Percentiles rank a stretch among this genome's conserved stretches.
Conservation (phyloP, 305 asterid genomes). For the Rubia peregrina region DNA sequence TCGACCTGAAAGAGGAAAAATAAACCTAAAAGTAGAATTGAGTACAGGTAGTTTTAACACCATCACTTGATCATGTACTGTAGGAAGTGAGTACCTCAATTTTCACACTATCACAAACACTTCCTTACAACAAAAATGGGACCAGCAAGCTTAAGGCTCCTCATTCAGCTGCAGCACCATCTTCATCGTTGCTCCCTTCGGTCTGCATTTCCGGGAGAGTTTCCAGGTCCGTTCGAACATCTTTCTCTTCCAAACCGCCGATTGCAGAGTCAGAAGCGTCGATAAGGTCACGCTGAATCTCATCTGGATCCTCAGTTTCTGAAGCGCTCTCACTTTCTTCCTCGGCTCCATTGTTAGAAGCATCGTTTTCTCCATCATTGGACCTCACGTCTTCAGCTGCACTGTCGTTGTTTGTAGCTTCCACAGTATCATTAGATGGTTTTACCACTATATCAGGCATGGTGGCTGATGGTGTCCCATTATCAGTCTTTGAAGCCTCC, state of each 20-base stretch:
- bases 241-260: conserved; percentile 43
- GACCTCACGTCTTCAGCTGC: conserved; percentile 31
- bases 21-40: conserved; percentile 20
- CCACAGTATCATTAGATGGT: conserved; percentile 24
- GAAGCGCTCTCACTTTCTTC: conserved; percentile 28
- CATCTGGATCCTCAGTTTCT: conserved; percentile 34
- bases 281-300: conserved; percentile 37
- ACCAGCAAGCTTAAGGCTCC: conserved; percentile 13
- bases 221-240: conserved; percentile 46
- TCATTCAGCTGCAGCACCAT: conserved; percentile 69
- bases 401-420: conserved; percentile 10
- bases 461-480: conserved; percentile 18
- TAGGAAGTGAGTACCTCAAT: conserved; percentile 7
- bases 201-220: conserved; percentile 57
- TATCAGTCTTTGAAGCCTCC: conserved; percentile 27
- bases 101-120: conserved; percentile 14
- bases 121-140: conserved; percentile 15
- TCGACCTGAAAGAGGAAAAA: neutral
- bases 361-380: conserved; percentile 32
- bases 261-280: conserved; percentile 50
- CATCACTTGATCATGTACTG: conserved; percentile 8
- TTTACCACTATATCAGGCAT: conserved; percentile 22
- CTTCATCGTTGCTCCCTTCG: conserved; percentile 50
- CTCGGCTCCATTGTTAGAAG: conserved; percentile 24
- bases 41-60: neutral